Evolutionary conservation across 1,284 basidiomycete species (phyloP), one percentile per base, ranked within the genome.

Genomic region (Coniferiporia weirii): DNA sequence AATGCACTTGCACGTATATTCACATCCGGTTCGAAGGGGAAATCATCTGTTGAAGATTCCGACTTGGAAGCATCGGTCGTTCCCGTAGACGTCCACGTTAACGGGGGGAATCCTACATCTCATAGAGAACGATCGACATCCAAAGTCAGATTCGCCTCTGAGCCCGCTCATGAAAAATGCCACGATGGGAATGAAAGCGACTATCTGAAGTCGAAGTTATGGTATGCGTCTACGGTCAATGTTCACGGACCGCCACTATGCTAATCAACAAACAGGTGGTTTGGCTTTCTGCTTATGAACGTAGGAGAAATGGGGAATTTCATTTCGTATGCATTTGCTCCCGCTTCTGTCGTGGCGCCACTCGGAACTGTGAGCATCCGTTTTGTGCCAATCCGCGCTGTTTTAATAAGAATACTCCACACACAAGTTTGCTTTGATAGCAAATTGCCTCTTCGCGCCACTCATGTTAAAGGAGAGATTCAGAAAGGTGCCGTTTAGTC

Each of bases 371-470:
- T 95, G 66, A 75, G 86, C 76, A n/a, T 1, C 17, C 7, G 22
- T 54, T 32, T 44, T 54, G 54, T 43, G 15, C 19, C 15, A 44
- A 38, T 46, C 48, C 56, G 53, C 53, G 38, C 27, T 53, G 50
- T 59, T 63, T 50, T 36, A 61, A 32, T 40, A 40, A 40, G 8
- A 7, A 2, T n/a, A 15, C n/a, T 48, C 60, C 53, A 59, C 57
- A 50, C 57, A 54, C 59, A 34, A 91, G 87, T 89, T 92, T 67
- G 90, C 96, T 1, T 78, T 99, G 8, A 87, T 98, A 57, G 93
- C 95, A 15, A 98, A 98, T 71, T 97, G 95, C 68, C 79, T 95
- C 51, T 94, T 98, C 64, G 93, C 96, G 0, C 96, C 96, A 8
- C 69, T 95, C 1, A 82, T 98, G 66, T 77, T 97, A n/a, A 79